Conservation (phyloP, 371 early-diverging fungal species). For the Blakeslea trispora region DNA sequence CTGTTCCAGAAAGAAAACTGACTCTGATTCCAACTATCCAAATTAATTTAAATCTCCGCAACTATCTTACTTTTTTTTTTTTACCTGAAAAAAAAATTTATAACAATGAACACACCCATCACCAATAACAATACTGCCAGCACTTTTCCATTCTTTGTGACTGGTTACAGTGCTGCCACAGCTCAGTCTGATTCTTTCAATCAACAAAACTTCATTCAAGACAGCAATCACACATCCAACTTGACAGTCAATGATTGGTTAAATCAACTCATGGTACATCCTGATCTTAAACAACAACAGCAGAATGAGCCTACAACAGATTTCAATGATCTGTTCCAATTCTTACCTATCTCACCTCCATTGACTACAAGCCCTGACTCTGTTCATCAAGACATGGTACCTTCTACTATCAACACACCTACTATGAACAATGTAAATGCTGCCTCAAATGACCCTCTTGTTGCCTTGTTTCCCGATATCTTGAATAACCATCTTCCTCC, state of each 20-base stretch:
- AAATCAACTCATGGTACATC: conserved; percentile 6
- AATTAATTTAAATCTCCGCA: too few relatives aligned
- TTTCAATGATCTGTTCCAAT: conserved; percentile 21
- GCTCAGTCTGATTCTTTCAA: conserved; percentile 9
- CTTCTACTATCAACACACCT: too few relatives aligned
- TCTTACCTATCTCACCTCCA: conserved; percentile 30
- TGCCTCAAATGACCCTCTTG: conserved; percentile 12
- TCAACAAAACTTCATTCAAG: conserved; percentile 8
- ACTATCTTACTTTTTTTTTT: too few relatives aligned
- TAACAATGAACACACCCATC: background rate
- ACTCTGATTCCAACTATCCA: conserved; percentile 12
- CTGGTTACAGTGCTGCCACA: conserved; percentile 14
- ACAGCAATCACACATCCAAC: background rate
- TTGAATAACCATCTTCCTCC: conserved; percentile 3
- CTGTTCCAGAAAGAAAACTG: conserved; percentile 37
- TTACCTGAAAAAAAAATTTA: conserved; percentile 10
- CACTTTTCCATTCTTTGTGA: conserved; percentile 2
- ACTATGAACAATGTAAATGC: conserved; percentile 7
- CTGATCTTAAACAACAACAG: background rate
- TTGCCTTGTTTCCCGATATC: conserved; percentile 32
- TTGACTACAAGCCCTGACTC: conserved; percentile 25
- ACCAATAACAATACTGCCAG: conserved; percentile 2
- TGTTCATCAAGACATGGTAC: background rate
- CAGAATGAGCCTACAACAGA: conserved; percentile 8
- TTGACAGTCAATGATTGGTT: conserved; percentile 21